Evolutionary conservation across 305 asterid species (phyloP).

Genomic region (Fraxinus ornus): DNA sequence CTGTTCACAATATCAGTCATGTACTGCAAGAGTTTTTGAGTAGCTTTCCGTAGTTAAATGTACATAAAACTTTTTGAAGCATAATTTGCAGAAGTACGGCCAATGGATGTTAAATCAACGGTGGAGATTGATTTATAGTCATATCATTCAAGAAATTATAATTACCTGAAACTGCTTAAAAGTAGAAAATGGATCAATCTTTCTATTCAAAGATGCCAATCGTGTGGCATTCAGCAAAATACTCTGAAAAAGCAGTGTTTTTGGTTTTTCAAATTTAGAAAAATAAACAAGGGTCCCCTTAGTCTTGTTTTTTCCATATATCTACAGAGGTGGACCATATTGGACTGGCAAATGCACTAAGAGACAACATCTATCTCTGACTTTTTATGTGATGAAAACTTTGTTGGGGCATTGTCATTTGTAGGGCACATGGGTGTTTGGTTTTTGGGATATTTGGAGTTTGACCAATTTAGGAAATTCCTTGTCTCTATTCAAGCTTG

Average conservation of each 20-base stretch:
- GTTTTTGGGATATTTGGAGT: conserved; percentile 22
- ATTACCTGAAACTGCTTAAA: conserved; percentile 7
- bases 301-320: neutral
- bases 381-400: neutral
- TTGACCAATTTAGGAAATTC: conserved; percentile 31
- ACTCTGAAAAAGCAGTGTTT: conserved; percentile 28
- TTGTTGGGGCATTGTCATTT: conserved; percentile 20
- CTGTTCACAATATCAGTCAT: neutral
- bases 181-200: conserved; percentile 17
- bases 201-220: conserved; percentile 51
- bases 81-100: conserved; percentile 5
- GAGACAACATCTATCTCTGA: conserved; percentile 26
- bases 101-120: conserved; percentile 27
- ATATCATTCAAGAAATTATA: conserved; percentile 25
- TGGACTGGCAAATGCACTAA: conserved; percentile 29
- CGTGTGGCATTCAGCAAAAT: conserved; percentile 51
- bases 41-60: conserved; percentile 17
- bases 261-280: conserved; percentile 28
- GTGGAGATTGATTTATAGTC: conserved; percentile 20
- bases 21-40: neutral
- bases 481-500: conserved; percentile 32
- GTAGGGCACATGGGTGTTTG: conserved; percentile 28
- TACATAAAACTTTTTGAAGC: conserved; percentile 16
- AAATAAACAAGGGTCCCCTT: conserved; percentile 15
- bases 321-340: conserved; percentile 37